These are phyloP conservation scores for Torrubiella hemipterigena DNA, from an alignment of 2,329 filamentous ascomycete genomes.

Conservation along the genomic window DNA sequence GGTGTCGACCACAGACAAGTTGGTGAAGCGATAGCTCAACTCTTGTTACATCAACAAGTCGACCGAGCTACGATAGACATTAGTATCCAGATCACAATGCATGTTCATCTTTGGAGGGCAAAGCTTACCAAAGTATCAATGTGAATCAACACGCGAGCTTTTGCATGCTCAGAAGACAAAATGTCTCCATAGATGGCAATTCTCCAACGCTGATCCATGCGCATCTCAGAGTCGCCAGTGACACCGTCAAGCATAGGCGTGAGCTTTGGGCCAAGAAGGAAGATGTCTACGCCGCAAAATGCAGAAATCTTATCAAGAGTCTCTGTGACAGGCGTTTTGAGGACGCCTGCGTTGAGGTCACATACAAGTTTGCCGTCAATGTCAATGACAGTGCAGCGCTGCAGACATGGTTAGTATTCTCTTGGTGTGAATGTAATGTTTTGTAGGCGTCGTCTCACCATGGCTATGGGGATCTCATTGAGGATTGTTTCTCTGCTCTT, in stretches of 20 bases:
- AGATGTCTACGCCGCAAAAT: constrained; percentile 92
- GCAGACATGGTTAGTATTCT: constrained; percentile 8
- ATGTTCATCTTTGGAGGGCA: not conserved
- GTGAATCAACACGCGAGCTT: constrained; percentile 90
- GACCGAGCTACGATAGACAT: constrained; percentile 43
- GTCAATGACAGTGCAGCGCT: constrained; percentile 90
- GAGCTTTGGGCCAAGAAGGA: constrained; percentile 82
- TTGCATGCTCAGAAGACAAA: constrained; percentile 91
- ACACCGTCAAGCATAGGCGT: constrained; percentile 63
- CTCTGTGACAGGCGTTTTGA: constrained; percentile 66
- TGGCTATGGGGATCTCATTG: constrained; percentile 81
- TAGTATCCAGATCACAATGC: constrained; percentile 6
- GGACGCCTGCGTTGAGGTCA: constrained; percentile 52
- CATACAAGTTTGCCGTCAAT: constrained; percentile 85
- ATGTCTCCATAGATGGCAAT: constrained; percentile 93
- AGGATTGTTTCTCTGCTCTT: constrained; percentile 82
- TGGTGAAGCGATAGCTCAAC: constrained; percentile 83
- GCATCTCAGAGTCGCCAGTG: constrained; percentile 69
- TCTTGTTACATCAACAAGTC: constrained; percentile 66
- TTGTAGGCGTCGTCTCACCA: constrained; percentile 50
- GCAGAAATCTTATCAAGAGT: constrained; percentile 78
- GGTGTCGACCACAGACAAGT: constrained; percentile 80
- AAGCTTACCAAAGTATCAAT: constrained; percentile 75
- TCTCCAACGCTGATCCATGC: constrained; percentile 80
- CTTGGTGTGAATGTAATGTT: not conserved